These are phyloP conservation scores for Penstemon davidsonii DNA, from an alignment of 257 asterid species.

Conservation along the genomic window DNA sequence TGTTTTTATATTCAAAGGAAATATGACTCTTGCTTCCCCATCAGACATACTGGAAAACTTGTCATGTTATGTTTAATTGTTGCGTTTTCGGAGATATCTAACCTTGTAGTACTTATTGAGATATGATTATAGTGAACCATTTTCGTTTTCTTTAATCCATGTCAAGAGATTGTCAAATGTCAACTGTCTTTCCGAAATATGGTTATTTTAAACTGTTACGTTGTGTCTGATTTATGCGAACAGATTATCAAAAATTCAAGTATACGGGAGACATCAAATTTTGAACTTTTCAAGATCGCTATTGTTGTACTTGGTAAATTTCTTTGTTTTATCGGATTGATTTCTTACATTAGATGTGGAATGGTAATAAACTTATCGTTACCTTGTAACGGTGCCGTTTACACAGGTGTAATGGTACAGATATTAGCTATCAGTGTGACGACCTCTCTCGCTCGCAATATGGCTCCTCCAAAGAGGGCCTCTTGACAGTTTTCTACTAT, in stretches of 20 bases:
- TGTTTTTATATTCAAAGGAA: neutral
- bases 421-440: conserved; percentile 38
- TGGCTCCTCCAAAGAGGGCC: conserved; percentile 90
- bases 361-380: neutral
- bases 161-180: neutral
- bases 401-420: conserved; percentile 59
- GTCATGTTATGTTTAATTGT: neutral
- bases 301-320: conserved; percentile 54
- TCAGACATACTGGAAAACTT: neutral
- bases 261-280: conserved; percentile 44
- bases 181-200: neutral
- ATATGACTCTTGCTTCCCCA: neutral
- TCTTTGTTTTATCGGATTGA: neutral
- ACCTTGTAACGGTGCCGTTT: conserved; percentile 1
- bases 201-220: neutral
- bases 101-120: neutral
- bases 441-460: conserved; percentile 57
- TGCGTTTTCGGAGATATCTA: neutral
- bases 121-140: neutral
- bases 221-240: conserved; percentile 3
- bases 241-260: conserved; percentile 54
- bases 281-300: conserved; percentile 45
- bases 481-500: conserved; percentile 34
- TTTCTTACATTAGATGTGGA: neutral
- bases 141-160: neutral